Evolutionary conservation across 2,329 filamentous ascomycete genomes (phyloP).

Genomic region (Alternaria sp.): DNA sequence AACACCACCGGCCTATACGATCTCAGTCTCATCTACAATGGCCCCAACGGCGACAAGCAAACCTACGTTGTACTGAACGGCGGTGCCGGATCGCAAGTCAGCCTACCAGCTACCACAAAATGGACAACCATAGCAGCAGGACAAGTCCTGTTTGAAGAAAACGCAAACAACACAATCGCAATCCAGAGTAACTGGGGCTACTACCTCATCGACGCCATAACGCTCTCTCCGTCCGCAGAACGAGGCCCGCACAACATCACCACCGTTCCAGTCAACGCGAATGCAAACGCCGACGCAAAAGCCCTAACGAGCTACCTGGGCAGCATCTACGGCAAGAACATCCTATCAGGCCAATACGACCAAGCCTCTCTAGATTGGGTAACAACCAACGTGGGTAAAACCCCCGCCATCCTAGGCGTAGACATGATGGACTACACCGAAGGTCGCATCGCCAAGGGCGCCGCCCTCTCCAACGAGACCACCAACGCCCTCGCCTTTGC

Average conservation of each 20-base stretch:
- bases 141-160: conserved; percentile 55
- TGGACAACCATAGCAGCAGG: conserved; percentile 56
- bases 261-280: conserved; percentile 51
- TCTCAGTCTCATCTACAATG: conserved; percentile 56
- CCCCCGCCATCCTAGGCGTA: conserved; percentile 57
- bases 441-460: conserved; percentile 56
- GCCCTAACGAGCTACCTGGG: conserved; percentile 56
- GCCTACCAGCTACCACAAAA: conserved; percentile 50
- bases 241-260: conserved; percentile 55
- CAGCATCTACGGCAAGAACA: conserved; percentile 58
- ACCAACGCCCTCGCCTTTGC: conserved; percentile 59
- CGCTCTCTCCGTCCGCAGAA: conserved; percentile 47
- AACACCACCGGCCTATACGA: conserved; percentile 54
- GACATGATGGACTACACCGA: conserved; percentile 63
- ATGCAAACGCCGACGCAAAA: conserved; percentile 51
- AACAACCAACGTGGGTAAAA: conserved; percentile 57
- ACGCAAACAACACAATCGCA: conserved; percentile 56
- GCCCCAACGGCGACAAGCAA: conserved; percentile 58
- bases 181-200: conserved; percentile 61
- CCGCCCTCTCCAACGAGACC: conserved; percentile 54
- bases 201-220: conserved; percentile 59
- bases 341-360: conserved; percentile 61
- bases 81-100: conserved; percentile 55
- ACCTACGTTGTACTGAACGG: conserved; percentile 57
- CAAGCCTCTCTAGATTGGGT: conserved; percentile 57